Percentiles rank a stretch among this genome's conserved stretches.
Conservation (phyloP, 2,329 filamentous ascomycete genomes). For the Cercospora berteroae region DNA sequence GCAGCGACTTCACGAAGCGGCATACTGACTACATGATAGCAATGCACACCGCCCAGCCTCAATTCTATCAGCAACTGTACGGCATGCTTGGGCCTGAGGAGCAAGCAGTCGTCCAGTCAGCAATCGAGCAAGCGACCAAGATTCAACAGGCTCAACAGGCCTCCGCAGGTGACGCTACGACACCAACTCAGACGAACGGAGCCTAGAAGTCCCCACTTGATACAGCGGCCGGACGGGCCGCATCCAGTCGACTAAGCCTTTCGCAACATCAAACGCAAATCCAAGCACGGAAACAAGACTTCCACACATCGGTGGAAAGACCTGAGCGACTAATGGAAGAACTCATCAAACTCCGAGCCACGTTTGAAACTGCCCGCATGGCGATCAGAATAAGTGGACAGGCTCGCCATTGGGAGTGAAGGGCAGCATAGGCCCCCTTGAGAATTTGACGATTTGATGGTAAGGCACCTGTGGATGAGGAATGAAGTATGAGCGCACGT, state of each 20-base stretch:
- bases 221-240: neutral
- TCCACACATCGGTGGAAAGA: neutral
- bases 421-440: neutral
- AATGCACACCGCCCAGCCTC: slow-evolving; percentile 85
- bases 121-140: slow-evolving; percentile 68
- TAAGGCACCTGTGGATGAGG: neutral
- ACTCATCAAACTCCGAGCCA: neutral
- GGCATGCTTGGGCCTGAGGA: slow-evolving; percentile 77
- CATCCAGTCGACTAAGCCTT: neutral
- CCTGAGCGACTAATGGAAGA: neutral
- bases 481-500: neutral
- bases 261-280: neutral
- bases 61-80: slow-evolving; percentile 79
- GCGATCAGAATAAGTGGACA: neutral
- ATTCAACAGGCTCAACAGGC: slow-evolving; percentile 39
- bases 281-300: neutral
- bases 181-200: slow-evolving; percentile 8
- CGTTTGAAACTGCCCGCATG: neutral
- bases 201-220: neutral
- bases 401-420: neutral
- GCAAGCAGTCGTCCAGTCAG: slow-evolving; percentile 73
- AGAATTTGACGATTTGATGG: neutral
- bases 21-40: slow-evolving; percentile 32
- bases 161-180: slow-evolving; percentile 9
- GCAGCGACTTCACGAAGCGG: neutral